A percentile compares a stretch with the other conserved stretches of the same genome.
These are phyloP conservation scores for Rhizophora mangle DNA, from an alignment of 345 rosid genomes.

Conservation along the genomic window DNA sequence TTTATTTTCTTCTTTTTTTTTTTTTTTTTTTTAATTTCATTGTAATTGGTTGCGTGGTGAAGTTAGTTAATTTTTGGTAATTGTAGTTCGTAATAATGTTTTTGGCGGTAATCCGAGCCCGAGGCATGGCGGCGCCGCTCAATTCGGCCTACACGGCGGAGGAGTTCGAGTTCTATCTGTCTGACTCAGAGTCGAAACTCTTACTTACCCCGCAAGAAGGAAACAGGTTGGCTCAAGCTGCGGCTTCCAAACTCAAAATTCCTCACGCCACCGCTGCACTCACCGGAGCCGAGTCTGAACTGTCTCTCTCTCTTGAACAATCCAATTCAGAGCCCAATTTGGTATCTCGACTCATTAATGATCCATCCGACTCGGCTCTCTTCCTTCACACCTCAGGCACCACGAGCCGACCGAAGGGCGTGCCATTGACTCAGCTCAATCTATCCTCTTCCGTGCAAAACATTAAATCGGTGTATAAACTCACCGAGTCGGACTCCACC, in stretches of 20 bases:
- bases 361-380: constrained; percentile 56
- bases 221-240: constrained; percentile 39
- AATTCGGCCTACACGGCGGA: constrained; percentile 63
- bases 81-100: constrained; percentile 67
- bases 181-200: constrained; percentile 67
- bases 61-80: neutral
- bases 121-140: constrained; percentile 61
- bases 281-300: constrained; percentile 24
- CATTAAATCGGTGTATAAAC: constrained; percentile 63
- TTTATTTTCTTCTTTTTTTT: neutral
- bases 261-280: constrained; percentile 43
- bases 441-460: constrained; percentile 50
- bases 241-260: constrained; percentile 54
- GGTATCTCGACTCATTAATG: constrained; percentile 41
- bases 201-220: constrained; percentile 41
- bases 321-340: constrained; percentile 23
- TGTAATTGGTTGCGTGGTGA: neutral
- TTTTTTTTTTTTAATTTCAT: neutral
- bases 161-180: constrained; percentile 70
- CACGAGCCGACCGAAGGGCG: constrained; percentile 77
- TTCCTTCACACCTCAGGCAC: constrained; percentile 76
- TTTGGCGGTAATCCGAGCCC: constrained; percentile 55
- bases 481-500: constrained; percentile 69
- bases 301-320: constrained; percentile 29
- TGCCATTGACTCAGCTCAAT: constrained; percentile 61